Base-by-base conservation (phyloP, 208 protist species). In the Trypanosoma platydactyli region DNA sequence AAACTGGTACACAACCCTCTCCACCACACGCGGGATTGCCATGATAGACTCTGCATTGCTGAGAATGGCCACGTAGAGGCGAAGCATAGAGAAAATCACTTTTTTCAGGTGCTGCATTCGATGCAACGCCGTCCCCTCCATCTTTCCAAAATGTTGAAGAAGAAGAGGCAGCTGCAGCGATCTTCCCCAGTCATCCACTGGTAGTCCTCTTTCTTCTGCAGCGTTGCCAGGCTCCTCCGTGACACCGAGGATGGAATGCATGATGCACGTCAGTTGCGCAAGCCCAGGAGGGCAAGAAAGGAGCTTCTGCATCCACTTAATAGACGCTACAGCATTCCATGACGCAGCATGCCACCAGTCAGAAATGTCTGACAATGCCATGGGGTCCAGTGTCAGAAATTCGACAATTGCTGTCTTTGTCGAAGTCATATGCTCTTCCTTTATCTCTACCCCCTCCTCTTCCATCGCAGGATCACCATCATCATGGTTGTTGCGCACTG, bases 161-260 rank as follows among this genome's bases (percentile, higher is more conserved):
- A 94, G 65, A 48, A 86, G 41, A 6, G 89, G 85, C 22, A 94
- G 75, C 57, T 91, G 83, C 50, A 94, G 76, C 6, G 77, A 67
- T 3, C 89, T 78, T 5, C 63, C 49, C 89, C 89, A 94, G 18
- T 22, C 51, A 65, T 41, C 33, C 33, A 38, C 33, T 9, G 9
- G 33, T 9, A 9, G 3, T 38, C 33, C 33, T 38, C 33, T 9
- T 38, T 9, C 33, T 38, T 38, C 58, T 18, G n/a, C 0, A 22
- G 49, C 24, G 59, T 6, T 62, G 0, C 16, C 42, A 53, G 45
- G 59, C 35, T 30, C 35, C 30, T 49, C 60, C 1, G 11, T 46
- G 33, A 24, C 42, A 6, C 69, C 50, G 45, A 54, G 54, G 30
- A 70, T 51, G 13, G 72, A 65, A 13, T 58, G 35, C 45, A 84